phyloP scores from a whole-genome alignment of 192 early-diverging fungal species.

The Entrophospora sp. region DNA sequence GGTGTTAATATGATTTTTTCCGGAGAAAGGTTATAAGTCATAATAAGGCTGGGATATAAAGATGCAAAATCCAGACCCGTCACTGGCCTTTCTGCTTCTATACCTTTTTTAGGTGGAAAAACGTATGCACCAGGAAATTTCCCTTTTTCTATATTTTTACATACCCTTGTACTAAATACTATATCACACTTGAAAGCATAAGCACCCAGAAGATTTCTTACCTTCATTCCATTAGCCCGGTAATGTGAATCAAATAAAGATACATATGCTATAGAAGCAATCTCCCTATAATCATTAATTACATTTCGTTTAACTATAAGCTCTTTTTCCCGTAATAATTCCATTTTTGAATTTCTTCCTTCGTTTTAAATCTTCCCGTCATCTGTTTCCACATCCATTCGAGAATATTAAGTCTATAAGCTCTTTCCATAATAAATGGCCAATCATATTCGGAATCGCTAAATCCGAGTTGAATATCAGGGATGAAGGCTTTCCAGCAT shows the following conservation, averaged over 20 bases:
- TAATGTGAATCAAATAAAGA: neutral
- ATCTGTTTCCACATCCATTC: neutral
- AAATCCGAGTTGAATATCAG: neutral
- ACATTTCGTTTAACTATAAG: neutral
- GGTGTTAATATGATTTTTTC: slow-evolving; percentile 5
- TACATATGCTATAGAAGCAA: neutral
- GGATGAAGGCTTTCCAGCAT: neutral
- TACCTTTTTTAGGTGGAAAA: neutral
- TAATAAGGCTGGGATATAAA: slow-evolving; percentile 9
- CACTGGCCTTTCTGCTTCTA: neutral
- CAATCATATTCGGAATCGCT: neutral
- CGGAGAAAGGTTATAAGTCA: neutral
- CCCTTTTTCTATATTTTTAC: slow-evolving; percentile 7
- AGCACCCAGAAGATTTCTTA: slow-evolving; percentile 8
- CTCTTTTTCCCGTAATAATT: neutral
- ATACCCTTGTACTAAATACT: neutral
- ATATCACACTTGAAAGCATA: neutral
- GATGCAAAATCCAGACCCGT: slow-evolving; percentile 9
- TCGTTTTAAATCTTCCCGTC: neutral
- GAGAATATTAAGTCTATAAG: neutral
- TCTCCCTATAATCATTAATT: neutral
- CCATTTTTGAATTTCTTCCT: too few relatives aligned
- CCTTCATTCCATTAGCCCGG: neutral
- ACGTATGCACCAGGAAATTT: neutral
- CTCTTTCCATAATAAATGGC: neutral